Conservation (phyloP, 306 rosid species). For the Trichosanthes cucumerina region DNA sequence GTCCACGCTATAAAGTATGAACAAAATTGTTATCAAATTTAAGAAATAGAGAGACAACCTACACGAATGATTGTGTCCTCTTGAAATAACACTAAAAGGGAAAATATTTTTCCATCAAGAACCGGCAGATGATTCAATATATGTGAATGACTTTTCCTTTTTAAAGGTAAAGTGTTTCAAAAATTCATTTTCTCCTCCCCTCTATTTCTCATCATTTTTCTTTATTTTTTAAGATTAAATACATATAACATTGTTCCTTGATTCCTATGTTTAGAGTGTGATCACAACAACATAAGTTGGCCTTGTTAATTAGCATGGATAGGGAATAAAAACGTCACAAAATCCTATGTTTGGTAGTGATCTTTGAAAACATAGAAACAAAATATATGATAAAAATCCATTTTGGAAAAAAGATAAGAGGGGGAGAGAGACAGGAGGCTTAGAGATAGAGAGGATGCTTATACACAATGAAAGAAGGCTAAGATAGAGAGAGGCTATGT, state of each 20-base stretch:
- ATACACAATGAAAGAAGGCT: neutral
- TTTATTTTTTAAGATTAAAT: neutral
- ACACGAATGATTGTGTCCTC: neutral
- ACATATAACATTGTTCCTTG: neutral
- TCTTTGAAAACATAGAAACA: neutral
- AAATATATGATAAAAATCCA: neutral
- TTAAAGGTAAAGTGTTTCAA: neutral
- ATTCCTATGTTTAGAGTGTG: neutral
- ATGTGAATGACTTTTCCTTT: neutral
- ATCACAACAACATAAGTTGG: neutral
- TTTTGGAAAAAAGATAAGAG: neutral
- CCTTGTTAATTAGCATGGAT: neutral
- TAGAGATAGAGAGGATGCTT: neutral
- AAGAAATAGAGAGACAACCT: neutral
- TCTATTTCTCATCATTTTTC: neutral
- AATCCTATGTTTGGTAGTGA: neutral
- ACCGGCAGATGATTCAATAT: neutral
- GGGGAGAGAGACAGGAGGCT: neutral
- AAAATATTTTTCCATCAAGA: neutral
- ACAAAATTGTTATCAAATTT: neutral
- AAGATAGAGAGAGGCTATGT: neutral
- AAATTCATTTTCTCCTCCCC: neutral
- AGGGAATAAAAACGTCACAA: neutral
- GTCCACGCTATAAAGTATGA: neutral
- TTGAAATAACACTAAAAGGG: neutral